Base-by-base conservation (phyloP, 2,329 filamentous ascomycete species). In the Penicillium carneum region DNA sequence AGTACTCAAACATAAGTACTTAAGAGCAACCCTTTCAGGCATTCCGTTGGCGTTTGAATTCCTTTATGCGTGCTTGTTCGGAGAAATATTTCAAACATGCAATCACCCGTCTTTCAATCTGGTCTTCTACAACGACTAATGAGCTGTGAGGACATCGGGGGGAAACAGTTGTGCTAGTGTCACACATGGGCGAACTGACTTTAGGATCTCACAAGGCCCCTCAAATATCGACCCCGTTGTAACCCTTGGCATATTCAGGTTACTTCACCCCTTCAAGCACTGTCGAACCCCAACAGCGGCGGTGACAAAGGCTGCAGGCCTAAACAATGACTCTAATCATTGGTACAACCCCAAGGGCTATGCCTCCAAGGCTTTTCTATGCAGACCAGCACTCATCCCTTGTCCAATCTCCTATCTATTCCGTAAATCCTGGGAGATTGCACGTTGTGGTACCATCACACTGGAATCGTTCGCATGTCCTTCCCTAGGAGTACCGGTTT, bases 391-490 rank as follows among this genome's bases (percentile, higher is more conserved):
- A 56, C 43, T 49, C n/a, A 9, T 39, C 34, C 53, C 53, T 56
- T 34, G 23, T 23, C 9, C 43, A 41, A 33, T 41, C n/a, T n/a
- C 20, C 34, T 48, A 9, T 6, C 2, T 41, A 41, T 23, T 9
- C 39, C 12, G 26, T 12, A n/a, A 29, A 31, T 41, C n/a, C 43
- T 16, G 12, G 53, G 12, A 31, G n/a, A 48, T 39, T 56, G 43
- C 42, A 41, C 53, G 43, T 56, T 49, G 23, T 41, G 18, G 34
- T 56, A 33, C 43, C 18, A 56, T 34, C 42, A 49, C 26, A 16
- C 16, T 34, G 26, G 43, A 31, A 39, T 41, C 42, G 33, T 50
- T 56, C 26, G 53, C 43, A 50, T 56, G 23, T 56, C n/a, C 41
- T 36, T 41, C 16, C 11, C 16, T 34, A 20, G 16, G 12, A n/a